Evolutionary conservation across 257 asterid genomes (phyloP).

Genomic region (Euphrasia confusa): DNA sequence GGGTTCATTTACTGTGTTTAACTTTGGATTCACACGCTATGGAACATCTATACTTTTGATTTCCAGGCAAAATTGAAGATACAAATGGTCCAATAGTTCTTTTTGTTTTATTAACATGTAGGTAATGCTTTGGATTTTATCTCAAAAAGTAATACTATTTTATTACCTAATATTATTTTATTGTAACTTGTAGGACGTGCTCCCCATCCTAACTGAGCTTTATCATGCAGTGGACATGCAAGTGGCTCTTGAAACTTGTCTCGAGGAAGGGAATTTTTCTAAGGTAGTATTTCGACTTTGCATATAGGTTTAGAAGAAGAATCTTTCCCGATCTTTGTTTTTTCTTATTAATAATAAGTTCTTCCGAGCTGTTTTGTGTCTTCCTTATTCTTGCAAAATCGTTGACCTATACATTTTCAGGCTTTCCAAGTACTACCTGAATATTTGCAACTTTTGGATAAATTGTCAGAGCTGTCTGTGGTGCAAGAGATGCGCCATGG

Average conservation of each 20-base stretch:
- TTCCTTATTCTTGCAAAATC: slow-evolving; percentile 27
- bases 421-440: slow-evolving; percentile 92
- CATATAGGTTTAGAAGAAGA: slow-evolving; percentile 23
- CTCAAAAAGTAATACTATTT: too few relatives aligned
- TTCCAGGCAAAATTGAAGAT: slow-evolving; percentile 8
- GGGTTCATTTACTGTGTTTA: slow-evolving; percentile 6
- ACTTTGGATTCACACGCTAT: slow-evolving; percentile 14
- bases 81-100: slow-evolving; percentile 7
- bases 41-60: neutral
- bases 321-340: slow-evolving; percentile 12
- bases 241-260: slow-evolving; percentile 72
- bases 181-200: slow-evolving; percentile 65
- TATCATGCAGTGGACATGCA: slow-evolving; percentile 81
- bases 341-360: neutral
- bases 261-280: slow-evolving; percentile 80
- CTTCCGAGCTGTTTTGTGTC: slow-evolving; percentile 22
- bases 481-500: slow-evolving; percentile 92
- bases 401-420: slow-evolving; percentile 42
- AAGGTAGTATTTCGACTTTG: slow-evolving; percentile 49
- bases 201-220: slow-evolving; percentile 81
- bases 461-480: slow-evolving; percentile 72
- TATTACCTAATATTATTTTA: slow-evolving; percentile 5
- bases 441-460: slow-evolving; percentile 86
- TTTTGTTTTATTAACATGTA: too few relatives aligned
- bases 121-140: too few relatives aligned